Percentiles rank a stretch among this genome's conserved stretches.
phyloP scores from a whole-genome alignment of 108 stramenopile species.

The Nannochloropsis granulata region DNA sequence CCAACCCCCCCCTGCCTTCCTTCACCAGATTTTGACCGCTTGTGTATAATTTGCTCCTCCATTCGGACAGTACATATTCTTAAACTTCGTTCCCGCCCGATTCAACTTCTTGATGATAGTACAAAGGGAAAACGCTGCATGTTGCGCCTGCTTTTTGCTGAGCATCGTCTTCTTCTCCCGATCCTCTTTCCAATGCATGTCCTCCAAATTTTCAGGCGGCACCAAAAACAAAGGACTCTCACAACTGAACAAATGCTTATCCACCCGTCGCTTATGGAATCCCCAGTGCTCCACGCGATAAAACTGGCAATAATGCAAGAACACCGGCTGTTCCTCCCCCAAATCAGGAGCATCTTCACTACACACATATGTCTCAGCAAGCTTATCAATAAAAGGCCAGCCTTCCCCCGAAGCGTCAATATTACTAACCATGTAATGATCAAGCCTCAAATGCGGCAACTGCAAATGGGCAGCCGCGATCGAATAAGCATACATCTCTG shows the following conservation, averaged over 20 bases:
- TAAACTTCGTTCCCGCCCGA: not conserved
- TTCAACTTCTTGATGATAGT: not conserved
- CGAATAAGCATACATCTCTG: conserved; percentile 48
- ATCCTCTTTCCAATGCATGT: not conserved
- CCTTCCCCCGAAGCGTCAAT: not conserved
- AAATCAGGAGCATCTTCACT: not conserved
- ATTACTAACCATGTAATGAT: conserved; percentile 51
- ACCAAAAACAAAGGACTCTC: not conserved
- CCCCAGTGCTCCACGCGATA: conserved; percentile 7
- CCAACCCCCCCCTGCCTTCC: not conserved
- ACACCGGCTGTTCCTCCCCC: not conserved
- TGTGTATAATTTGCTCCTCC: not conserved
- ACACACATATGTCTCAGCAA: not conserved
- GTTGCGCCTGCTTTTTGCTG: not conserved
- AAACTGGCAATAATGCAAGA: conserved; percentile 16
- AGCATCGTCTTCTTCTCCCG: not conserved
- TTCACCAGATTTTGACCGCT: not conserved
- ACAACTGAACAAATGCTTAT: not conserved
- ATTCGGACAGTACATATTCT: not conserved
- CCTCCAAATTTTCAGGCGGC: not conserved
- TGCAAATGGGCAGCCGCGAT: conserved; percentile 63
- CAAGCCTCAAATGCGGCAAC: conserved; percentile 52
- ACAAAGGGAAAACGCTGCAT: not conserved
- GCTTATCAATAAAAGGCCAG: not conserved
- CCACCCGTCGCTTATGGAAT: conserved; percentile 13